Conservation (phyloP, 208 protist genomes). For the Leptomonas pyrrhocoris region DNA sequence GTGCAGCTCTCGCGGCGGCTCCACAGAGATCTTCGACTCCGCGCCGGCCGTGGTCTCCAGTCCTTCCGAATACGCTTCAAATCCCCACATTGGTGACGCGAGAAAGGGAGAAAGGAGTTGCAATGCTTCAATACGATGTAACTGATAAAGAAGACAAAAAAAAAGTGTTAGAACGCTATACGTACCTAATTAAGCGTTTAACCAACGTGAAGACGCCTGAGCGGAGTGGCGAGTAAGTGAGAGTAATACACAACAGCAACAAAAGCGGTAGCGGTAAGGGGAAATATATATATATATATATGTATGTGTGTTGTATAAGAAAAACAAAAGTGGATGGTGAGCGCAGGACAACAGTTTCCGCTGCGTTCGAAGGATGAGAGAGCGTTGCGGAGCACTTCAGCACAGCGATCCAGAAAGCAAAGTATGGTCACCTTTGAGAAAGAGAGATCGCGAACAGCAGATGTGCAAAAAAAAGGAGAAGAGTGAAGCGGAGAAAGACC, state of each 20-base stretch:
- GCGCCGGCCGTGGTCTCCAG: conserved; percentile 5
- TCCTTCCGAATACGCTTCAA: conserved; percentile 47
- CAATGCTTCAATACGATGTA: too few species aligned
- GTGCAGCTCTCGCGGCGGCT: conserved; percentile 29
- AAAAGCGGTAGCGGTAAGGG: neutral
- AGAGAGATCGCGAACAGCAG: too few species aligned
- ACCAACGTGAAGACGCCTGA: neutral
- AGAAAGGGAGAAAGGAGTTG: neutral
- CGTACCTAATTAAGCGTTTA: too few species aligned
- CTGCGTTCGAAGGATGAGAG: too few species aligned
- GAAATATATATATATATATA: too few species aligned
- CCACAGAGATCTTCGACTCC: neutral
- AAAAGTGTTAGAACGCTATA: too few species aligned
- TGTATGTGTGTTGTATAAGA: neutral
- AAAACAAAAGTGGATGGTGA: neutral
- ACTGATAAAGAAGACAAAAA: neutral
- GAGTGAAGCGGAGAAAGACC: too few species aligned
- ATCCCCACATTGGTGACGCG: conserved; percentile 35
- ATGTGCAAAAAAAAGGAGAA: too few species aligned
- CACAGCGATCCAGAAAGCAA: too few species aligned
- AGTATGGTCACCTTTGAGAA: too few species aligned
- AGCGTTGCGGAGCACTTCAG: too few species aligned
- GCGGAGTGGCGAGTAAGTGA: neutral
- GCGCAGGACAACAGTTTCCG: too few species aligned
- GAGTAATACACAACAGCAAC: neutral